Evolutionary conservation across 1,139 yeast species (phyloP).

Genomic region (Magnusiomyces paraingens): DNA sequence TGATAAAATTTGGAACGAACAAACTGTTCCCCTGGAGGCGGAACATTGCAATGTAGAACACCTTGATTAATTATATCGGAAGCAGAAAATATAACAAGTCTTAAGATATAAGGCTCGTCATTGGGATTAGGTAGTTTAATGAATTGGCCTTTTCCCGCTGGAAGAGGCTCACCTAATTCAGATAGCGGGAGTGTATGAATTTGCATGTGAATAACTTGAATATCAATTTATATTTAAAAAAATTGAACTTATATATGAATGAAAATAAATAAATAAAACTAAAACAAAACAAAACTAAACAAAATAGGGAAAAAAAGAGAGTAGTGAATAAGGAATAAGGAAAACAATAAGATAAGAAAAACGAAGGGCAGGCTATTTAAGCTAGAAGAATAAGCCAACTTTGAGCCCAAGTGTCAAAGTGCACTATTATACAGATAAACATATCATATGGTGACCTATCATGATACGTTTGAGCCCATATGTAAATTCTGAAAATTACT

Average conservation of each 20-base stretch:
- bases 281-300: background rate
- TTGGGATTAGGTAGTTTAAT: conserved; percentile 47
- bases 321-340: background rate
- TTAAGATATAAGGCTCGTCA: conserved; percentile 44
- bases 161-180: conserved; percentile 30
- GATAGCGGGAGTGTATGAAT: conserved; percentile 26
- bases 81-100: conserved; percentile 68
- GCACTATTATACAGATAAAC: no score
- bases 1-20: conserved; percentile 50
- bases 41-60: conserved; percentile 67
- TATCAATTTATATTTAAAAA: background rate
- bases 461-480: no score
- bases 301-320: background rate
- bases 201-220: conserved; percentile 8
- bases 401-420: no score
- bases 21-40: conserved; percentile 44
- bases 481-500: no score
- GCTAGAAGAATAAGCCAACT: no score
- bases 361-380: background rate
- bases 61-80: conserved; percentile 67
- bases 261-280: background rate
- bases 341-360: background rate
- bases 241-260: background rate
- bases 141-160: conserved; percentile 45
- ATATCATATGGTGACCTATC: no score